Base-by-base conservation (phyloP, 2,329 filamentous ascomycete genomes). In the Eutypella sp. region DNA sequence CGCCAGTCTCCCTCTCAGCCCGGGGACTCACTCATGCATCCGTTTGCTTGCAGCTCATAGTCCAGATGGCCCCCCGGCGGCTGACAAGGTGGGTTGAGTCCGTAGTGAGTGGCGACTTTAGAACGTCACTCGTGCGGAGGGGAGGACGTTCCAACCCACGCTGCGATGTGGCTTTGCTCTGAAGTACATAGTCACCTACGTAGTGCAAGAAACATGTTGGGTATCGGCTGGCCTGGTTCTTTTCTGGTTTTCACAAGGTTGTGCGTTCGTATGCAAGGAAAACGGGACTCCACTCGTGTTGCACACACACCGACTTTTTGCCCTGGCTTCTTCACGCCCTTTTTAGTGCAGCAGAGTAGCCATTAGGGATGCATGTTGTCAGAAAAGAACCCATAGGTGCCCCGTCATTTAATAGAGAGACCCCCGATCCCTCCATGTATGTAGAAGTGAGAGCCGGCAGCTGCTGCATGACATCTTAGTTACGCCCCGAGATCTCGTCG, bases 261-360 rank as follows among this genome's bases (percentile, higher is more conserved):
- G 19, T 8, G n/a, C n/a, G n/a, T n/a, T n/a, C n/a, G n/a, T n/a
- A n/a, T n/a, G n/a, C n/a, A n/a, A n/a, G n/a, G n/a, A n/a, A n/a
- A n/a, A n/a, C n/a, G 36, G 20, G 16, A 39, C 36, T 39, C 36
- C 36, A 53, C 51, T 47, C 50, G 47, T 50, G 47, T 50, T 55
- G 44, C 42, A 50, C 51, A n/a, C n/a, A 60, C 58, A 61, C 58
- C 58, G 58, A 60, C 58, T 60, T 60, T 60, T 60, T 49, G 49
- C 20, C 16, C 29, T 11, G 16, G 11, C 22, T 22, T 39, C 19
- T 39, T 22, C 20, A 23, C 13, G 36, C 19, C 20, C 36, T 3
- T 24, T n/a, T n/a, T n/a, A n/a, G n/a, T n/a, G n/a, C n/a, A n/a
- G n/a, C n/a, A n/a, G 6, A 22, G 13, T 9, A 20, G 15, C 36